Base-by-base conservation (phyloP, 2,329 filamentous ascomycete species). In the Fusarium nisikadoi region DNA sequence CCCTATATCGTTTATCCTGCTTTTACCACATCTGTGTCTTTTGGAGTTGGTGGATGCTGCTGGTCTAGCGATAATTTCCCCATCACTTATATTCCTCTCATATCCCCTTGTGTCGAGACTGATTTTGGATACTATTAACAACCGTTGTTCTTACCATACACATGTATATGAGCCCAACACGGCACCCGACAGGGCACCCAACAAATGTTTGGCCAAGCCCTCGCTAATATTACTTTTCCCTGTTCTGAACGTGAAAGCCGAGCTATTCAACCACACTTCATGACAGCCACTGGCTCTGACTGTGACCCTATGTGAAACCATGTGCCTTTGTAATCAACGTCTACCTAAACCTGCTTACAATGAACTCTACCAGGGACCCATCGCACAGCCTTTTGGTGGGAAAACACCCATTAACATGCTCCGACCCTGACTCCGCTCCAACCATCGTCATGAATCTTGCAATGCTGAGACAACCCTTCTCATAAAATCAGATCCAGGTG, bases 361-460 rank as follows among this genome's bases (percentile, higher is more conserved):
- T 76, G 62, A 70, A 76, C 66, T 76, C 75, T 77, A 76, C 74
- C 71, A 74, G 71, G 73, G 68, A 71, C 70, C 75, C 73, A 73
- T 77, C 69, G 71, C 71, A 75, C 70, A 76, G 71, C 73, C 68
- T 77, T 78, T 78, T 78, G 75, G 76, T 76, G 74, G 75, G 72
- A 77, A 78, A 77, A 77, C 73, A 76, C 75, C 73, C 76, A 77
- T 78, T 77, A 77, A 74, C 76, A 77, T 77, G 76, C 76, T 77
- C 76, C 76, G 73, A 72, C 74, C 76, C 75, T 72, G 75, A 78
- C 76, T 78, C 76, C 76, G 62, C 76, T 72, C 66, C 74, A 67
- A 65, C 67, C 67, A 77, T 76, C 73, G 72, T 77, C 74, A 71
- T 77, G 73, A 77, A 75, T 75, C 62, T 71, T 75, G 73, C 62